These are phyloP conservation scores for Calamus simplicifolius DNA, from an alignment of 176 grass and related monocot genomes.

Conservation along the genomic window DNA sequence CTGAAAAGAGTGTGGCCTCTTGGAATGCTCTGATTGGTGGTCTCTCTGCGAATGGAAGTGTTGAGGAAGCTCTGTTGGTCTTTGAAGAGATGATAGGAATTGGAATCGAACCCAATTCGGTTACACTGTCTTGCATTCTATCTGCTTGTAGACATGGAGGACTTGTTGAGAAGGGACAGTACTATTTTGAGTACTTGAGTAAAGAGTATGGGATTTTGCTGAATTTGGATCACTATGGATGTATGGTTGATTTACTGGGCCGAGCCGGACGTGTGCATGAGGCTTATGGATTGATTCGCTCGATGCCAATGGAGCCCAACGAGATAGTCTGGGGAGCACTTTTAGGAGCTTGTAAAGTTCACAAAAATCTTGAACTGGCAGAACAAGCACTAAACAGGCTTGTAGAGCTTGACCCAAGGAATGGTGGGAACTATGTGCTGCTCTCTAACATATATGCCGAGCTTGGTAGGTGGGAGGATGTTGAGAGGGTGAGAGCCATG, in stretches of 20 bases:
- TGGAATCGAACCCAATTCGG: not conserved
- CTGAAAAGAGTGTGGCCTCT: not conserved
- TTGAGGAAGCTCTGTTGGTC: not conserved
- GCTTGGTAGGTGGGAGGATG: not conserved
- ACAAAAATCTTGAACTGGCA: not conserved
- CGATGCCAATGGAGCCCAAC: not conserved
- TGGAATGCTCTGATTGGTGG: conserved; percentile 8
- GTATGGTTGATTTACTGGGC: not conserved
- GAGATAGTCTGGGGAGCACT: not conserved
- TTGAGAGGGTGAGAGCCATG: not conserved
- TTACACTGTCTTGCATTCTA: not conserved
- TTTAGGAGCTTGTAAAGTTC: not conserved
- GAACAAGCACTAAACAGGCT: not conserved
- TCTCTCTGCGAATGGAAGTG: not conserved
- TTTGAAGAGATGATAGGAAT: not conserved
- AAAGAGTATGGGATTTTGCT: too few relatives aligned
- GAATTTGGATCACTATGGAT: too few relatives aligned
- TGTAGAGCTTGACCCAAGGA: not conserved
- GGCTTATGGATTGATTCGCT: not conserved
- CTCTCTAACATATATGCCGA: not conserved
- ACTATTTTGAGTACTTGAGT: too few relatives aligned
- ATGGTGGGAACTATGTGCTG: not conserved
- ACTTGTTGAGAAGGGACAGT: not conserved
- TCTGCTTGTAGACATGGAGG: conserved; percentile 3
- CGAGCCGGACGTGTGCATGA: not conserved